A percentile compares a stretch with the other conserved stretches of the same genome.
phyloP scores from a whole-genome alignment of 2,329 filamentous ascomycete species.

The Apiospora sp. region DNA sequence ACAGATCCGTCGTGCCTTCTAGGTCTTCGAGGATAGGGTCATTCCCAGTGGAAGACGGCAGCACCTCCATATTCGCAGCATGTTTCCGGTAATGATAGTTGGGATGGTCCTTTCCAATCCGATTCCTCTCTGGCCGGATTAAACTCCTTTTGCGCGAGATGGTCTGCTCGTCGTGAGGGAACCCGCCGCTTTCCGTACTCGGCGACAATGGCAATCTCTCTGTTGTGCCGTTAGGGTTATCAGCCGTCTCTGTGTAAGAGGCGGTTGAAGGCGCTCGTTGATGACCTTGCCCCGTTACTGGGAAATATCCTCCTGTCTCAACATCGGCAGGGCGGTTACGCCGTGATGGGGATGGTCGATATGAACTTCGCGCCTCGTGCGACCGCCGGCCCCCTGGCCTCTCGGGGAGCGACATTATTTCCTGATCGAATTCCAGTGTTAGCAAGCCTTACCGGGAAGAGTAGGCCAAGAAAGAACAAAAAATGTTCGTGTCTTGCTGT shows the following conservation, averaged over 20 bases:
- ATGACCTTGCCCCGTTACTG: slow-evolving; percentile 52
- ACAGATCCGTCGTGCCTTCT: slow-evolving; percentile 67
- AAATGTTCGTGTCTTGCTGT: not conserved
- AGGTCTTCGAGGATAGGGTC: slow-evolving; percentile 86
- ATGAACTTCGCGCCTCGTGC: slow-evolving; percentile 68
- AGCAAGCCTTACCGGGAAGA: slow-evolving; percentile 11
- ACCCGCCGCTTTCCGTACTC: slow-evolving; percentile 46
- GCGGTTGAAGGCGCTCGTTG: slow-evolving; percentile 64
- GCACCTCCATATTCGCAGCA: slow-evolving; percentile 88
- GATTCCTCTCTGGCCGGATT: slow-evolving; percentile 86
- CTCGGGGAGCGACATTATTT: slow-evolving; percentile 67
- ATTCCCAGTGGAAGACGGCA: slow-evolving; percentile 91
- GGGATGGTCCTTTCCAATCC: slow-evolving; percentile 85
- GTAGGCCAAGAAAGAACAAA: not conserved
- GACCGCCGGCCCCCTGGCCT: slow-evolving; percentile 68
- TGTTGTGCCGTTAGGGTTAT: slow-evolving; percentile 61
- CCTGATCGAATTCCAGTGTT: slow-evolving; percentile 37
- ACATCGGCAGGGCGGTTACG: slow-evolving; percentile 72
- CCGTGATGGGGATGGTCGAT: slow-evolving; percentile 69
- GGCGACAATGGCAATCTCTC: slow-evolving; percentile 64
- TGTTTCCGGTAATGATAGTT: slow-evolving; percentile 97
- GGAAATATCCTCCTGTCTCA: slow-evolving; percentile 67
- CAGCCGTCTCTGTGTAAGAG: slow-evolving; percentile 66
- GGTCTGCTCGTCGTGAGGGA: slow-evolving; percentile 41
- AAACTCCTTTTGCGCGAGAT: slow-evolving; percentile 82